phyloP scores from a whole-genome alignment of 2,329 filamentous ascomycete species.

The Phialocephala sp. region DNA sequence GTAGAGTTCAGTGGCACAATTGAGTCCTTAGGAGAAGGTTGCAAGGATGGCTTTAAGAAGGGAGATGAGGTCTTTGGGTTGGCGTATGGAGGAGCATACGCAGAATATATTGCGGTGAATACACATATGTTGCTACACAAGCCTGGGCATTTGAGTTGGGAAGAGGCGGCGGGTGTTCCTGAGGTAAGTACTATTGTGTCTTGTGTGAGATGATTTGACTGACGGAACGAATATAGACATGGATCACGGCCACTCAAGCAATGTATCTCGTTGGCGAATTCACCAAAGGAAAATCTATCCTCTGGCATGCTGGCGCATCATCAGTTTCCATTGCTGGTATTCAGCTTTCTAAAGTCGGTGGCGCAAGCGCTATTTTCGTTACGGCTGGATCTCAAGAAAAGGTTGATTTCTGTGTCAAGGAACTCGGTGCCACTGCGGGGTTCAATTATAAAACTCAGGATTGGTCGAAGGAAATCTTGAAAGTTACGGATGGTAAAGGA shows the following conservation, averaged over 20 bases:
- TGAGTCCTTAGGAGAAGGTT: slow-evolving; percentile 55
- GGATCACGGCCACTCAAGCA: slow-evolving; percentile 93
- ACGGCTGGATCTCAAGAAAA: slow-evolving; percentile 84
- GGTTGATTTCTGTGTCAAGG: slow-evolving; percentile 74
- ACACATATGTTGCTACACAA: slow-evolving; percentile 85
- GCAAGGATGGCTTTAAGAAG: slow-evolving; percentile 64
- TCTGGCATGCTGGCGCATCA: slow-evolving; percentile 95
- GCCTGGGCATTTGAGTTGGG: slow-evolving; percentile 73
- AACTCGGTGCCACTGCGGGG: slow-evolving; percentile 77
- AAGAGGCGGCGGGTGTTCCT: slow-evolving; percentile 79
- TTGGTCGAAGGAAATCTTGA: slow-evolving; percentile 75
- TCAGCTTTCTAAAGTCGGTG: slow-evolving; percentile 73
- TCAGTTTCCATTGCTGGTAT: slow-evolving; percentile 87
- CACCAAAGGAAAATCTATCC: slow-evolving; percentile 69
- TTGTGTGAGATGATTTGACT: not conserved
- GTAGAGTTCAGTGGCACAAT: slow-evolving; percentile 80
- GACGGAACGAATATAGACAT: slow-evolving; percentile 52
- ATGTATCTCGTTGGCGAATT: slow-evolving; percentile 83
- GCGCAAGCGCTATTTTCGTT: slow-evolving; percentile 75
- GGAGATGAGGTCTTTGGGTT: slow-evolving; percentile 90
- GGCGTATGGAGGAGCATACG: slow-evolving; percentile 89
- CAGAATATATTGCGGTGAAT: slow-evolving; percentile 80
- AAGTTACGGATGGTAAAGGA: slow-evolving; percentile 75
- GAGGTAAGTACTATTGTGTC: slow-evolving; percentile 56
- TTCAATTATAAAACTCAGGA: slow-evolving; percentile 84